Evolutionary conservation across 176 grass and related monocot species (phyloP).

Genomic region (Musa troglodytarum): DNA sequence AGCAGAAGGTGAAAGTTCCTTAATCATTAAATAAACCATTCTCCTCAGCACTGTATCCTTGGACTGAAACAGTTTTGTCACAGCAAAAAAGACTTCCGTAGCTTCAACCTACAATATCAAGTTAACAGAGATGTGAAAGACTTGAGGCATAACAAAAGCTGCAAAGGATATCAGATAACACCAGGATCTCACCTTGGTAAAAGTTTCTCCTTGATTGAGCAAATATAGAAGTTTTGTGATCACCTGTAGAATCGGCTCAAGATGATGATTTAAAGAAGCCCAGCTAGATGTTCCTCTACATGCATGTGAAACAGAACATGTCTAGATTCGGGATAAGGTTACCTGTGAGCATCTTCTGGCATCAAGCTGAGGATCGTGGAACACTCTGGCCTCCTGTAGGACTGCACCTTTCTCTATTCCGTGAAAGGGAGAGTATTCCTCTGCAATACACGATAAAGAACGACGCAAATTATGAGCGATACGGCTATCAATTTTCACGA

Average conservation of each 20-base stretch:
- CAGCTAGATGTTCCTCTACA: background rate
- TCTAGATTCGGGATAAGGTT: background rate
- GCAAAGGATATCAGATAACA: constrained; percentile 1
- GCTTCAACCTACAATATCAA: constrained; percentile 63
- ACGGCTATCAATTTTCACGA: background rate
- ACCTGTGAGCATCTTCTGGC: constrained; percentile 93
- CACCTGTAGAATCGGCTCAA: constrained; percentile 36
- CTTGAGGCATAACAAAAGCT: background rate
- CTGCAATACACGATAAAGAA: constrained; percentile 28
- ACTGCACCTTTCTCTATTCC: constrained; percentile 98
- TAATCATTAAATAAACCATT: constrained; percentile 99
- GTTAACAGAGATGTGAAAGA: background rate
- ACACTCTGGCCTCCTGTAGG: constrained; percentile 89
- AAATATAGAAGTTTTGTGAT: constrained; percentile 98
- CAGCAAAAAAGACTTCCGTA: constrained; percentile 89
- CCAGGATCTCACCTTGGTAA: constrained; percentile 59
- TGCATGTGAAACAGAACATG: background rate
- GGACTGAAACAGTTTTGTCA: constrained; percentile 93
- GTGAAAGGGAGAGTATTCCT: constrained; percentile 88
- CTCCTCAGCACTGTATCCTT: constrained; percentile 95
- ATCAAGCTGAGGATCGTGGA: constrained; percentile 95
- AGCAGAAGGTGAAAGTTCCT: constrained; percentile 89
- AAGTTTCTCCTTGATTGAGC: constrained; percentile 97
- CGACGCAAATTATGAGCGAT: background rate
- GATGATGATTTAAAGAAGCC: background rate